Conservation (phyloP, 805 yeast species). For the Starmerella geochares region DNA sequence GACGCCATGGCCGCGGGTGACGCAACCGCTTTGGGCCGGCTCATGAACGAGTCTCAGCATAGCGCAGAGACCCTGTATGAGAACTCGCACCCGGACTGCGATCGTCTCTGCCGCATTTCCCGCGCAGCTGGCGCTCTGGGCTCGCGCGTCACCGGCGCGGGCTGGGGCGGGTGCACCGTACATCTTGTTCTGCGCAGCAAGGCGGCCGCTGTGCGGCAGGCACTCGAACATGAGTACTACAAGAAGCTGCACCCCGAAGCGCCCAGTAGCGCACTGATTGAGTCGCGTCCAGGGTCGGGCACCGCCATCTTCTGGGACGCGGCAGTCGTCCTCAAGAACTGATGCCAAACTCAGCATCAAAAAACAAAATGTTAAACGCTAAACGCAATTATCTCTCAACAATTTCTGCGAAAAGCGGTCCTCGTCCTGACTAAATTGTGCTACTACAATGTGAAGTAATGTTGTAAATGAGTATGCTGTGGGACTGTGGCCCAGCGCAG, state of each 20-base stretch:
- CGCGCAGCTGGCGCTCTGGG: conserved; percentile 49
- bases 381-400: no score
- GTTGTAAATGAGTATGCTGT: no score
- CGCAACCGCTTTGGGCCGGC: conserved; percentile 35
- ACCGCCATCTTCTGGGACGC: conserved; percentile 15
- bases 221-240: conserved; percentile 46
- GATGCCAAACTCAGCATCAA: no score
- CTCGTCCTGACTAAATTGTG: no score
- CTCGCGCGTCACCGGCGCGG: conserved; percentile 69
- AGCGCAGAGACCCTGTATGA: conserved; percentile 43
- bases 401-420: no score
- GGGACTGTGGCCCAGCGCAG: no score
- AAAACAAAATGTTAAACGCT: no score
- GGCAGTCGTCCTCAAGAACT: neutral
- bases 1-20: conserved; percentile 30
- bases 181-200: conserved; percentile 45
- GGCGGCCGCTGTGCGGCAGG: conserved; percentile 33
- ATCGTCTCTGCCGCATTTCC: conserved; percentile 46
- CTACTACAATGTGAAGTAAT: no score
- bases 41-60: conserved; percentile 51
- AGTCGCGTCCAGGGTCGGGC: conserved; percentile 23
- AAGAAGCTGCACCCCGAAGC: conserved; percentile 40
- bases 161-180: conserved; percentile 69
- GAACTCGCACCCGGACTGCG: conserved; percentile 48
- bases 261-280: conserved; percentile 31